Percentiles rank a stretch among this genome's conserved stretches.
These are phyloP conservation scores for Lindgomyces ingoldianus DNA, from an alignment of 495 filamentous ascomycete species.

Conservation along the genomic window DNA sequence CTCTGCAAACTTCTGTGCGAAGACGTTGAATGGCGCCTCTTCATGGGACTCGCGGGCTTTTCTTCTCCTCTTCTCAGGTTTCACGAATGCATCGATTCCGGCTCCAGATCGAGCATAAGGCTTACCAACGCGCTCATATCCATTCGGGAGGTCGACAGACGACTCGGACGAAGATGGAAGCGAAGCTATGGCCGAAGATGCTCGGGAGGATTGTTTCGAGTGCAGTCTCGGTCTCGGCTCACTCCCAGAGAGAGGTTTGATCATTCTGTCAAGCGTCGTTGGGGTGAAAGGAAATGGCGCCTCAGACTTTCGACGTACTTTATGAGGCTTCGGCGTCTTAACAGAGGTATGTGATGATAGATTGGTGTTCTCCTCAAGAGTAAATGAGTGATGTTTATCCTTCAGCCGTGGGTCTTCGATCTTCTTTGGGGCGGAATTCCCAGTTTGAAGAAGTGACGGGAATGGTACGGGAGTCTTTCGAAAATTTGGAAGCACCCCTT, in stretches of 20 bases:
- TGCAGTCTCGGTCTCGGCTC: neutral
- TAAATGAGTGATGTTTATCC: neutral
- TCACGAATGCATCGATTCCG: slow-evolving; percentile 11
- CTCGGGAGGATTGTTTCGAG: neutral
- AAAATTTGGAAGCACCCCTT: too few species aligned
- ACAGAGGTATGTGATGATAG: neutral
- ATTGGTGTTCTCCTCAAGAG: neutral
- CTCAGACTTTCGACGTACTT: neutral
- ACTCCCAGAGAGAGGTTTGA: neutral
- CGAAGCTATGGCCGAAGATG: neutral
- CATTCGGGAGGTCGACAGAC: neutral
- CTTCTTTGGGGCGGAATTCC: neutral
- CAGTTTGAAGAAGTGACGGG: neutral
- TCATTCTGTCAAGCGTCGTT: neutral
- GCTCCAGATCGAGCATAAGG: slow-evolving; percentile 17
- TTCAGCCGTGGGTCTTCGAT: neutral
- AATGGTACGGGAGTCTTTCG: neutral
- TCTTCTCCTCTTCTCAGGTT: neutral
- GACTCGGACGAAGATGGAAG: slow-evolving; percentile 5
- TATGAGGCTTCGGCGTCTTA: neutral
- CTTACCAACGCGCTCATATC: slow-evolving; percentile 9
- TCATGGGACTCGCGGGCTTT: slow-evolving; percentile 15
- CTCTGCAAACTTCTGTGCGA: slow-evolving; percentile 2
- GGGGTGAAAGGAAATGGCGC: neutral
- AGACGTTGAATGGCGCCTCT: slow-evolving; percentile 12